phyloP scores from a whole-genome alignment of 345 rosid genomes.

The Brassica nigra region DNA sequence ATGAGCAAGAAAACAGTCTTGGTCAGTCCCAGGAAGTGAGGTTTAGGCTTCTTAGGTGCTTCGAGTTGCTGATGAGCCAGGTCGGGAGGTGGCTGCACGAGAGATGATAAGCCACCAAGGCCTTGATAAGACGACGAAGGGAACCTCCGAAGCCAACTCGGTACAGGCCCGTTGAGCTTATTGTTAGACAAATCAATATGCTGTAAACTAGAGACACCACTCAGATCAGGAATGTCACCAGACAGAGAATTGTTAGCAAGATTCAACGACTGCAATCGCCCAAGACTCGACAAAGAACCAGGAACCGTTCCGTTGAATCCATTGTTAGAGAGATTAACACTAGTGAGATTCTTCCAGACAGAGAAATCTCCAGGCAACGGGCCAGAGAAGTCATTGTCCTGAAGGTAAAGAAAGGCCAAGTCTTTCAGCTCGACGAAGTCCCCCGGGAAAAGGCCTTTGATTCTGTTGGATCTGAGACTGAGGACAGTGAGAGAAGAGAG shows the following conservation, averaged over 20 bases:
- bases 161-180: slow-evolving; percentile 62
- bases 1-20: slow-evolving; percentile 60
- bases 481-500: slow-evolving; percentile 67
- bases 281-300: slow-evolving; percentile 53
- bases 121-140: slow-evolving; percentile 66
- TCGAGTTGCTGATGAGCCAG: not conserved
- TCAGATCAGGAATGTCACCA: slow-evolving; percentile 74
- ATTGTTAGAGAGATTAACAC: slow-evolving; percentile 75
- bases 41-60: slow-evolving; percentile 34
- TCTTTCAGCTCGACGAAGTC: slow-evolving; percentile 67
- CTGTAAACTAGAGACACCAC: slow-evolving; percentile 51
- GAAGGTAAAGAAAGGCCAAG: slow-evolving; percentile 80
- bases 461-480: slow-evolving; percentile 85
- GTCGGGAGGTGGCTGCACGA: slow-evolving; percentile 32
- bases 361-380: slow-evolving; percentile 70
- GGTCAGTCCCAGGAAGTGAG: slow-evolving; percentile 40
- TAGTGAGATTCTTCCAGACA: slow-evolving; percentile 70
- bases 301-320: slow-evolving; percentile 73
- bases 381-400: slow-evolving; percentile 69
- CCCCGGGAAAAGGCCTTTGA: slow-evolving; percentile 64
- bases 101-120: slow-evolving; percentile 33
- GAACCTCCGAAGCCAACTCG: slow-evolving; percentile 63
- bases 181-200: slow-evolving; percentile 68
- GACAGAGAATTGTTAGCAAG: slow-evolving; percentile 77
- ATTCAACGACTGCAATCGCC: slow-evolving; percentile 57